These are phyloP conservation scores for Haematococcus sp. DNA, from an alignment of 139 green algal genomes.

Conservation along the genomic window DNA sequence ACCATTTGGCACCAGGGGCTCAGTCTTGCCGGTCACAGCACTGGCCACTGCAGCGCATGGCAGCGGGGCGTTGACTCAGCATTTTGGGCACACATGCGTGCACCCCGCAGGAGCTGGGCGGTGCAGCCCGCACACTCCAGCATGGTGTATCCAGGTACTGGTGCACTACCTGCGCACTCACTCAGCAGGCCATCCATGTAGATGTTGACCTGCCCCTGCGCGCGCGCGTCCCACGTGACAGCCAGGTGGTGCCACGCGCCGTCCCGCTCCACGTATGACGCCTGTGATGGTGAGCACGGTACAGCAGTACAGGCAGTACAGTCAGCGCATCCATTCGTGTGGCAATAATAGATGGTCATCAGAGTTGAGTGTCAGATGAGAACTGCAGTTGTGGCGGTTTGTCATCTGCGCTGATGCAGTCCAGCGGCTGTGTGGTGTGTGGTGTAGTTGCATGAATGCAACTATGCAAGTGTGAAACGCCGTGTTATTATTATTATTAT, in stretches of 20 bases:
- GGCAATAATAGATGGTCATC: not conserved
- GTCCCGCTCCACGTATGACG: slow-evolving; percentile 48
- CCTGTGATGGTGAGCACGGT: too few relatives aligned
- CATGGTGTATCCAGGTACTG: too few relatives aligned
- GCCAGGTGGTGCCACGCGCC: slow-evolving; percentile 83
- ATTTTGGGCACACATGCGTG: not conserved
- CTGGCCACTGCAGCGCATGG: slow-evolving; percentile 35
- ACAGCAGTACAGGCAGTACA: not conserved
- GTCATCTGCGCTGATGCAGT: too few relatives aligned
- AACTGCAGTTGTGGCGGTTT: too few relatives aligned
- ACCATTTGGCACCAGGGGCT: slow-evolving; percentile 58
- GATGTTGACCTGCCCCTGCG: slow-evolving; percentile 70
- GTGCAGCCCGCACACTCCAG: too few relatives aligned
- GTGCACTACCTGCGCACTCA: too few relatives aligned
- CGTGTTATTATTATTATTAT: too few relatives aligned
- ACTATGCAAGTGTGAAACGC: too few relatives aligned
- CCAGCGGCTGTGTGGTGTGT: too few relatives aligned
- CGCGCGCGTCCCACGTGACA: slow-evolving; percentile 69
- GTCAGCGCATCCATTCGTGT: slow-evolving; percentile 10
- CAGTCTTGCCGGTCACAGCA: slow-evolving; percentile 52
- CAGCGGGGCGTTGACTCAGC: not conserved
- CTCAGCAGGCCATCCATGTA: slow-evolving; percentile 79
- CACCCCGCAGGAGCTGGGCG: too few relatives aligned
- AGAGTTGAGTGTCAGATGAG: not conserved
- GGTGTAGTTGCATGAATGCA: too few relatives aligned